These are phyloP conservation scores for Cladosporium velox DNA, from an alignment of 2,329 filamentous ascomycete species.

Conservation along the genomic window DNA sequence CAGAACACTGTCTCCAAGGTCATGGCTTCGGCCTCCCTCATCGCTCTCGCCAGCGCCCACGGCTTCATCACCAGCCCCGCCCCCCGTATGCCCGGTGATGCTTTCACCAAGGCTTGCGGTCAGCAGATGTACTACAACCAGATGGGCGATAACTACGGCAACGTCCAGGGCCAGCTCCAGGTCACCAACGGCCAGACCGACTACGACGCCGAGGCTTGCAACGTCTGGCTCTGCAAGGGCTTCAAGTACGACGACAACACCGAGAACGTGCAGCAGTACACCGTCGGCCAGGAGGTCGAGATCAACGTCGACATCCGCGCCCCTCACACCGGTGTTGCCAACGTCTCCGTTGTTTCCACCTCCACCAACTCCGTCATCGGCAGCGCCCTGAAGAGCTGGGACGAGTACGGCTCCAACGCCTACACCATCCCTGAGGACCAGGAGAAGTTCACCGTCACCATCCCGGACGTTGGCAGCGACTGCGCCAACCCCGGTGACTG, in stretches of 20 bases:
- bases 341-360: slow-evolving; percentile 59
- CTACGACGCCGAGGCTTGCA: slow-evolving; percentile 30
- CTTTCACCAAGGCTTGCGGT: slow-evolving; percentile 56
- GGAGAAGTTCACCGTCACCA: slow-evolving; percentile 55
- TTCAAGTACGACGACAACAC: slow-evolving; percentile 59
- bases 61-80: slow-evolving; percentile 54
- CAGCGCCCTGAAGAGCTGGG: slow-evolving; percentile 55
- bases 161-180: slow-evolving; percentile 58
- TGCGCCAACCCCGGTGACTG: slow-evolving; percentile 54
- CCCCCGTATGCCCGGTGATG: slow-evolving; percentile 53
- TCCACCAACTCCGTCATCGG: slow-evolving; percentile 53
- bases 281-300: slow-evolving; percentile 50
- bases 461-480: slow-evolving; percentile 53
- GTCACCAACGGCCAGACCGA: slow-evolving; percentile 40
- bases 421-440: slow-evolving; percentile 47
- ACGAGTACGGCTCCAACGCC: slow-evolving; percentile 55
- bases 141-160: slow-evolving; percentile 56
- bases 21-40: slow-evolving; percentile 40
- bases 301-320: slow-evolving; percentile 52
- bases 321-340: slow-evolving; percentile 58
- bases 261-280: slow-evolving; percentile 55
- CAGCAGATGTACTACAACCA: slow-evolving; percentile 57
- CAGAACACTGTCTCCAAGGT: slow-evolving; percentile 18
- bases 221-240: slow-evolving; percentile 49
- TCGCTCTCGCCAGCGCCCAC: slow-evolving; percentile 54